Base-by-base conservation (phyloP, 306 rosid genomes). In the Leucaena leucocephala region DNA sequence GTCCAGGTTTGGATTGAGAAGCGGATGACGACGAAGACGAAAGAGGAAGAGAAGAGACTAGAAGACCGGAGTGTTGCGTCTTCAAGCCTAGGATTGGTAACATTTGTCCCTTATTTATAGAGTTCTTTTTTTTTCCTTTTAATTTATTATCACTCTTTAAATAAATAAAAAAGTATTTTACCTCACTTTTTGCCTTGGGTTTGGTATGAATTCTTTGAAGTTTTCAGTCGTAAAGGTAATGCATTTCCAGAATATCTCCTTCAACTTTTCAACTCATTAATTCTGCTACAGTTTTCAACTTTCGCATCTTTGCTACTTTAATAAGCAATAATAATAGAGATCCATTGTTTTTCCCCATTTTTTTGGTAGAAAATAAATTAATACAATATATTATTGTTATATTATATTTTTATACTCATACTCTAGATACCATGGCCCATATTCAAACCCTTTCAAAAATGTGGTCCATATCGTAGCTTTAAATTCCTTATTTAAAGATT, bases 61-160 rank as follows among this genome's bases (percentile, higher is more conserved):
- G 76, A 80, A 78, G 80, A 75, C 46, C 76, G 59, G 12, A 15
- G 84, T 0, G n/a, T 27, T 17, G 88, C 81, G 71, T 75, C 89
- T 82, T 90, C 93, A 87, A 92, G 85, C 93, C 90, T 84, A 76
- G 1, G 34, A 15, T 66, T 68, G 78, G 80, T 52, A 43, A 68
- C 44, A 86, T 82, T 13, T 33, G 40, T 27, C 55, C 84, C 85
- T 68, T 89, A 87, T 88, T 90, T 92, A 92, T 92, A 90, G 89
- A 67, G 49, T 9, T 59, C 22, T 16, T 27, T 59, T 59, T 16
- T 27, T 27, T 16, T 45, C 27, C 4, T 34, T 27, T 27, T 27
- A 27, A 27, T 27, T 27, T 27, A 27, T 27, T 27, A 27, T 27
- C 27, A 27, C 1, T 27, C 9, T 16, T 16, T 5, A n/a, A n/a